Base-by-base conservation (phyloP, 2,329 filamentous ascomycete species). In the Ramichloridium luteum region DNA sequence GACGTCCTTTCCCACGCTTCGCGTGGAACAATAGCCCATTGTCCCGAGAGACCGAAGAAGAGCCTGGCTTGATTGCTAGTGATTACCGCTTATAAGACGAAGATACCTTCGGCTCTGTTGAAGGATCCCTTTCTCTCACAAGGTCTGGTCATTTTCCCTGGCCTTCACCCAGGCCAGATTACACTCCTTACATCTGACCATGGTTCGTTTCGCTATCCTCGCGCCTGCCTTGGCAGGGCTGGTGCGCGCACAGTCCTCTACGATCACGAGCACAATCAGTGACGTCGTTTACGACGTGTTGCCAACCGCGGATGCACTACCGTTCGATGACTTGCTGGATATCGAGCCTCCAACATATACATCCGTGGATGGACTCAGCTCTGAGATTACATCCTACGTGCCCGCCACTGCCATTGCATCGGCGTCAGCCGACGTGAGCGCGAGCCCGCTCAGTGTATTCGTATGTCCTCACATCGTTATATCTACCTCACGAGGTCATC, bases 141-240 rank as follows among this genome's bases (percentile, higher is more conserved):
- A n/a, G n/a, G n/a, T n/a, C n/a, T n/a, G n/a, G n/a, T n/a, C n/a
- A n/a, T n/a, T n/a, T n/a, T n/a, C n/a, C n/a, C n/a, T n/a, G n/a
- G n/a, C n/a, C n/a, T n/a, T n/a, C n/a, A n/a, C n/a, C n/a, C n/a
- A n/a, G n/a, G n/a, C n/a, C n/a, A n/a, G n/a, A n/a, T n/a, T n/a
- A n/a, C n/a, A n/a, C n/a, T n/a, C n/a, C n/a, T n/a, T n/a, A n/a
- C n/a, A n/a, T n/a, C n/a, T n/a, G n/a, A 23, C 8, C 20, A 23
- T 23, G 20, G 20, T 23, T n/a, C 20, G 20, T n/a, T n/a, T 23
- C 20, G 20, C 20, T 23, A 8, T 23, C 20, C n/a, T 23, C 20
- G 20, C 20, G 8, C n/a, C 20, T 23, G 20, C 20, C 20, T 8
- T 23, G 8, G 20, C n/a, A 8, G 20, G 20, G 8, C n/a, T 23